Base-by-base conservation (phyloP, 202 grass and related monocot species). In the Schoenoplectus tabernaemontani region DNA sequence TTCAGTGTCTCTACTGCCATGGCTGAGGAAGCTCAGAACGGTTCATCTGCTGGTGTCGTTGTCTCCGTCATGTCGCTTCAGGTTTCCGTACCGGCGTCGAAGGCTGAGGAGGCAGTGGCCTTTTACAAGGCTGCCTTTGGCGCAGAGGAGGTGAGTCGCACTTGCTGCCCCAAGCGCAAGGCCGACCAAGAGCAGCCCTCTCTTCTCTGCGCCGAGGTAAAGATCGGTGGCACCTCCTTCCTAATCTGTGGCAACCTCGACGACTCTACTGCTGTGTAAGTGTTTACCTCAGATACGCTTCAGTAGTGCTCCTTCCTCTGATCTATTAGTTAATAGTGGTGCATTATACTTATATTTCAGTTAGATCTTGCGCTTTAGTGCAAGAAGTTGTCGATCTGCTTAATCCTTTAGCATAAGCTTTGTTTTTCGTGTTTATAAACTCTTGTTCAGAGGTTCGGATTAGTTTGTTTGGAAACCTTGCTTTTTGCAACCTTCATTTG, bases 61-160 rank as follows among this genome's bases (percentile, higher is more conserved):
- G 39, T 59, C 47, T 32, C 36, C n/a, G 42, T 37, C 44, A 13
- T 88, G 41, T 83, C 70, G 57, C 61, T 85, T 13, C 90, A 87
- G 87, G 59, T 89, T 50, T 74, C 82, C 19, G 86, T 92, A 4
- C 74, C 84, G 17, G 87, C 71, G 24, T 28, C 58, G 42, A 86
- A 84, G 50, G 82, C 78, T 3, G 90, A 92, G 59, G 84, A 86
- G 56, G 90, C 90, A 1, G 67, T 89, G 77, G 76, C 26, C 50
- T 93, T 93, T 85, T 93, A 93, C 83, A 93, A 87, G 85, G 85
- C 85, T 8, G 90, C 83, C 28, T 93, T 93, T 57, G 76, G 79
- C 0, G 87, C 90, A 3, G 87, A 87, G 85, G 90, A 89, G 83
- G 30, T 84, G 4, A 22, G 54, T 19, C 85, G 85, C 17, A 59